phyloP scores from a whole-genome alignment of 192 early-diverging fungal genomes.

The Rhizophagus sp. region DNA sequence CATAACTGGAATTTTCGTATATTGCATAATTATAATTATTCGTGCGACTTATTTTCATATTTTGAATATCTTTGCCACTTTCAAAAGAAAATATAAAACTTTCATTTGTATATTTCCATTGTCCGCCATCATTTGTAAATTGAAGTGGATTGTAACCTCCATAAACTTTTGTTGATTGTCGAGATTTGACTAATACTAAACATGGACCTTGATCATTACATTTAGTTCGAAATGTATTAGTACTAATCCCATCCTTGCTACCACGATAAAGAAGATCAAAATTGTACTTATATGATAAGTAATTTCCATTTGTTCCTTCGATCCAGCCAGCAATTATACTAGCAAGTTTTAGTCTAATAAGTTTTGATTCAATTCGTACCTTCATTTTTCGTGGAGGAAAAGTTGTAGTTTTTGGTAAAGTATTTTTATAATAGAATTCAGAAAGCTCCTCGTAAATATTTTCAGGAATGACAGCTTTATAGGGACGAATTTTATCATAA shows the following conservation, averaged over 20 bases:
- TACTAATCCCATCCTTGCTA: background rate
- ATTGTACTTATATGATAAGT: background rate
- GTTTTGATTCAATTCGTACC: background rate
- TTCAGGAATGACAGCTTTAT: background rate
- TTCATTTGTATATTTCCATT: too few relatives aligned
- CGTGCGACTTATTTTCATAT: too few relatives aligned
- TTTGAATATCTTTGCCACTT: too few relatives aligned
- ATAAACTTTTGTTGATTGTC: too few relatives aligned
- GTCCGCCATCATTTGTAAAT: background rate
- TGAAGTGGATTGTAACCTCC: background rate
- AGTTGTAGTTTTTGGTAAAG: too few relatives aligned
- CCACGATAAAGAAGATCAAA: slow-evolving; percentile 14
- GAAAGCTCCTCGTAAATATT: background rate
- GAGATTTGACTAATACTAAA: too few relatives aligned
- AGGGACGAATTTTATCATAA: background rate
- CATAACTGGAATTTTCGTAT: background rate
- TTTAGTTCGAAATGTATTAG: too few relatives aligned
- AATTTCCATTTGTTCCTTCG: background rate
- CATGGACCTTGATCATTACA: too few relatives aligned
- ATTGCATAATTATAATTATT: too few relatives aligned
- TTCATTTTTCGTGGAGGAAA: too few relatives aligned
- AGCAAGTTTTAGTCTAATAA: slow-evolving; percentile 3
- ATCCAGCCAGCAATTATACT: slow-evolving; percentile 9
- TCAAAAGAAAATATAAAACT: too few relatives aligned
- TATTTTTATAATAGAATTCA: too few relatives aligned